Evolutionary conservation across 768 basidiomycete genomes (phyloP).

Genomic region (Clitopilus hobsonii): DNA sequence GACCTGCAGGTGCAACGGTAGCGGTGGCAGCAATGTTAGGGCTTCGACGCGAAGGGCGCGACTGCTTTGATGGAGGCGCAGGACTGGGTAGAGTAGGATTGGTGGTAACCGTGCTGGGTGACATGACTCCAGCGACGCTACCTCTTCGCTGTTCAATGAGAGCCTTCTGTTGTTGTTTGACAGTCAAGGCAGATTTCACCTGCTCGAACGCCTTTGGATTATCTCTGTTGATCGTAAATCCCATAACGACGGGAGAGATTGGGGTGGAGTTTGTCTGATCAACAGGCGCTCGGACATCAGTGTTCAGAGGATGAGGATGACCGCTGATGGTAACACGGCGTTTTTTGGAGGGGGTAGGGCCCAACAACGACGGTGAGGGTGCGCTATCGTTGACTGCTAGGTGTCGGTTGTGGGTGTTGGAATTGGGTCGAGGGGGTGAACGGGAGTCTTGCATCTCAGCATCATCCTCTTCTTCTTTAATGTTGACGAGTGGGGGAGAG

Average conservation of each 20-base stretch:
- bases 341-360: slow-evolving; percentile 50
- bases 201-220: slow-evolving; percentile 57
- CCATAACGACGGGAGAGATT: slow-evolving; percentile 64
- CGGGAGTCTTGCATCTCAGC: slow-evolving; percentile 37
- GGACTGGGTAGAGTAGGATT: slow-evolving; percentile 23
- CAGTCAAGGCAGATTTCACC: slow-evolving; percentile 54
- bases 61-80: slow-evolving; percentile 17
- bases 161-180: slow-evolving; percentile 70
- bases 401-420: slow-evolving; percentile 13
- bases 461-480: slow-evolving; percentile 67
- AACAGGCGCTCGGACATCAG: slow-evolving; percentile 38
- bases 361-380: slow-evolving; percentile 36
- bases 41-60: slow-evolving; percentile 31
- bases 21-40: slow-evolving; percentile 22
- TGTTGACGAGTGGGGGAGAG: slow-evolving; percentile 41
- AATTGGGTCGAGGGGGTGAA: slow-evolving; percentile 26
- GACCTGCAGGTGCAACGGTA: slow-evolving; percentile 19
- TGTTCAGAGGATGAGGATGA: slow-evolving; percentile 49
- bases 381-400: slow-evolving; percentile 19
- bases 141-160: slow-evolving; percentile 67
- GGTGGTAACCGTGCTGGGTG: slow-evolving; percentile 23
- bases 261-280: slow-evolving; percentile 49
- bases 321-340: slow-evolving; percentile 72
- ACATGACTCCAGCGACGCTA: slow-evolving; percentile 41
- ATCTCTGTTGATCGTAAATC: slow-evolving; percentile 54